phyloP scores from a whole-genome alignment of 2,329 filamentous ascomycete species.

The Chaetothyriales sp. region DNA sequence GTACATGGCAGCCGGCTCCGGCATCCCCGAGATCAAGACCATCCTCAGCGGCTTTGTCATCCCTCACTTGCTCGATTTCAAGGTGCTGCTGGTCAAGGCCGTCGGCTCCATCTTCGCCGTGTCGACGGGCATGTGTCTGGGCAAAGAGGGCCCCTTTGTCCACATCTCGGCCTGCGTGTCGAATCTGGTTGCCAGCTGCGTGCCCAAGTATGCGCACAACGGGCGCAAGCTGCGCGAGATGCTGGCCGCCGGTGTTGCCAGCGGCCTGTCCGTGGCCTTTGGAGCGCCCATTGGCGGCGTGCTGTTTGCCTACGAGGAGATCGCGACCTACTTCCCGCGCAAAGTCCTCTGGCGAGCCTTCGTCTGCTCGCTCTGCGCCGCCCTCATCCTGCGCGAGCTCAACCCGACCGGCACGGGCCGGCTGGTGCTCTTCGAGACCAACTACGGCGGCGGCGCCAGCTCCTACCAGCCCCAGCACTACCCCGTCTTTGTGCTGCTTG shows the following conservation, averaged over 20 bases:
- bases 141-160: conserved; percentile 50
- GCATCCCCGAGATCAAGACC: conserved; percentile 51
- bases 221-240: conserved; percentile 46
- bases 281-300: conserved; percentile 50
- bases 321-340: conserved; percentile 46
- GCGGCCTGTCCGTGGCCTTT: conserved; percentile 47
- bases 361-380: conserved; percentile 43
- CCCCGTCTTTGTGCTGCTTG: conserved; percentile 43
- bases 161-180: conserved; percentile 48
- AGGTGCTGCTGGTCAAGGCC: conserved; percentile 43
- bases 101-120: conserved; percentile 47
- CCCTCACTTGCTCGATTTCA: conserved; percentile 42
- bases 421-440: conserved; percentile 47
- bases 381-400: conserved; percentile 42
- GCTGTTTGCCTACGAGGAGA: conserved; percentile 48
- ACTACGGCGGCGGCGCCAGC: conserved; percentile 37
- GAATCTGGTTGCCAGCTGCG: conserved; percentile 37
- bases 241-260: conserved; percentile 43
- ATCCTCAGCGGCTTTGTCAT: conserved; percentile 49
- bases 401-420: conserved; percentile 49
- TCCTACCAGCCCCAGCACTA: conserved; percentile 44
- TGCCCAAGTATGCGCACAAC: conserved; percentile 46
- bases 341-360: conserved; percentile 48
- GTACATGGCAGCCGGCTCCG: conserved; percentile 46
- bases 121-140: conserved; percentile 45